Evolutionary conservation across 345 rosid genomes (phyloP).

Genomic region (Nephelium lappaceum): DNA sequence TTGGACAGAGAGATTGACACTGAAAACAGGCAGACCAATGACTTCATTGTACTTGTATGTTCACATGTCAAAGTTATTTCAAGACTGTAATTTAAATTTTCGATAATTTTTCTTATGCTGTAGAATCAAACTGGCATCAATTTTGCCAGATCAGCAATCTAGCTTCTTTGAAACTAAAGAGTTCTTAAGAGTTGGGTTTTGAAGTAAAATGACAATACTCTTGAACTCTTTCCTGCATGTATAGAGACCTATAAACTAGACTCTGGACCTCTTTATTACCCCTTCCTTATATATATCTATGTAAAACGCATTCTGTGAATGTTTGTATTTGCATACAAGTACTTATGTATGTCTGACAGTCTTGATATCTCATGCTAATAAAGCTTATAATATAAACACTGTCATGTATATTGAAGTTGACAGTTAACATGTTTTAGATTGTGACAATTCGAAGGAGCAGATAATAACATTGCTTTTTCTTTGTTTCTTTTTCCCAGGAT

Average conservation of each 20-base stretch:
- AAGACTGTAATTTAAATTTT: background rate
- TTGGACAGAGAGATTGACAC: slow-evolving; percentile 45
- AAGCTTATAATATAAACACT: background rate
- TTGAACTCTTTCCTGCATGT: background rate
- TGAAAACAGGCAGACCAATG: slow-evolving; percentile 48
- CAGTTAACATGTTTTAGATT: slow-evolving; percentile 8
- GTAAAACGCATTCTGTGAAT: background rate
- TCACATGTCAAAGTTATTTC: slow-evolving; percentile 21
- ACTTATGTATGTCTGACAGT: background rate
- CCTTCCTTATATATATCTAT: background rate
- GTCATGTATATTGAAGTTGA: slow-evolving; percentile 6
- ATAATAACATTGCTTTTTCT: background rate
- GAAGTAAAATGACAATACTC: background rate
- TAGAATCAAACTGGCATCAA: background rate
- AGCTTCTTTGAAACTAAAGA: background rate
- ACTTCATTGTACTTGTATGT: slow-evolving; percentile 56
- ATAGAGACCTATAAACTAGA: background rate
- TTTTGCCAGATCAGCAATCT: background rate
- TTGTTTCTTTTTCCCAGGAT: slow-evolving; percentile 47
- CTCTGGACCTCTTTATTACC: background rate
- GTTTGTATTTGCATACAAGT: background rate
- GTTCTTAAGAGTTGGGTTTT: background rate
- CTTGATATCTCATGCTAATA: background rate
- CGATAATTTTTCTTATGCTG: background rate
- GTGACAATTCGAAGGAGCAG: slow-evolving; percentile 2